These are phyloP conservation scores for Trametes sp. DNA, from an alignment of 1,284 basidiomycete genomes.

Conservation along the genomic window DNA sequence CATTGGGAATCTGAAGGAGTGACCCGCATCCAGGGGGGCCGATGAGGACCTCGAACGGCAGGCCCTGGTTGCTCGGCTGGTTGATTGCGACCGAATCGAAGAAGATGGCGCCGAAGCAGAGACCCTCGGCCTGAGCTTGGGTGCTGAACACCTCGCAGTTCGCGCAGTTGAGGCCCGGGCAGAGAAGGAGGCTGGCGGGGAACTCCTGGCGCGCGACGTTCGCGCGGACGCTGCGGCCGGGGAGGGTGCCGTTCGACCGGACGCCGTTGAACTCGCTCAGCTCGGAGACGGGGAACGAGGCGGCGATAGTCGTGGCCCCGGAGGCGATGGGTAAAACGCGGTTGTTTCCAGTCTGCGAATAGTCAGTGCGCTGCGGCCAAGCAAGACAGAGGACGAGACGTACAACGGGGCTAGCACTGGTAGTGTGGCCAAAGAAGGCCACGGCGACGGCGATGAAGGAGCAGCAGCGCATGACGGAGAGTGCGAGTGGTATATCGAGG, in stretches of 20 bases:
- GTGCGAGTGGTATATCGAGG: no score
- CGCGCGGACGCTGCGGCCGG: background rate
- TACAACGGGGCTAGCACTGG: no score
- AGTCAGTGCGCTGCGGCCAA: no score
- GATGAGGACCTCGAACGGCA: conserved; percentile 1
- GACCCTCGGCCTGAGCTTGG: background rate
- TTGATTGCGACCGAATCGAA: background rate
- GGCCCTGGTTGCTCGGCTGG: conserved; percentile 6
- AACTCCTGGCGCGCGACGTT: conserved; percentile 9
- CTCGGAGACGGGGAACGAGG: background rate
- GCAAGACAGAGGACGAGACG: no score
- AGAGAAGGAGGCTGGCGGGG: conserved; percentile 11
- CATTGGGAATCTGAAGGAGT: background rate
- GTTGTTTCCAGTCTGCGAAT: no score
- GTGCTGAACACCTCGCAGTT: conserved; percentile 4
- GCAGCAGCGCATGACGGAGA: no score
- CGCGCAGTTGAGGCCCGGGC: background rate
- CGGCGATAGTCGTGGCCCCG: background rate
- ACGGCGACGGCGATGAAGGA: no score
- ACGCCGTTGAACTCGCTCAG: background rate
- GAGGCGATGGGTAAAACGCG: background rate
- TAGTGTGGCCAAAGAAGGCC: no score
- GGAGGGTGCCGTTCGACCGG: conserved; percentile 1
- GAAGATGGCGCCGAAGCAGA: background rate
- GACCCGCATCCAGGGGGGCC: background rate